Evolutionary conservation across 140 eudicot species (phyloP).

Genomic region (Bidens hawaiensis): DNA sequence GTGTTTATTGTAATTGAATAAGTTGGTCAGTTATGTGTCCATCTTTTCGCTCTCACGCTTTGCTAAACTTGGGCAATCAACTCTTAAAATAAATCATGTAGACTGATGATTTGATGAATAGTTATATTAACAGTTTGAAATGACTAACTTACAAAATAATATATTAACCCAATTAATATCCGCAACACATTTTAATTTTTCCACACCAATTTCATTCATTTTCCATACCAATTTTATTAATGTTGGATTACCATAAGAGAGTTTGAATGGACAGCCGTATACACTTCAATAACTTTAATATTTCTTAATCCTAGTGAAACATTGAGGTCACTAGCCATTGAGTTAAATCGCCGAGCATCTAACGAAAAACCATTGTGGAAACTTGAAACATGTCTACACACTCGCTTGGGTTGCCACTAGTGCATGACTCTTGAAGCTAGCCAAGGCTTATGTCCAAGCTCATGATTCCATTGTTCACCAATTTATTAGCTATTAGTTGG

Average conservation of each 20-base stretch:
- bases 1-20: neutral
- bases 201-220: no score
- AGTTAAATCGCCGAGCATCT: constrained; percentile 33
- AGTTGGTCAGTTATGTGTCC: neutral
- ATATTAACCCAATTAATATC: no score
- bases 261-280: constrained; percentile 25
- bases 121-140: no score
- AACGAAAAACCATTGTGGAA: constrained; percentile 37
- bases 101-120: no score
- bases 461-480: constrained; percentile 43
- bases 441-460: constrained; percentile 19
- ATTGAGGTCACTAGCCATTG: constrained; percentile 34
- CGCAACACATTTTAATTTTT: no score
- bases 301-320: constrained; percentile 21
- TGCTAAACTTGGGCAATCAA: no score
- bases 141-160: no score
- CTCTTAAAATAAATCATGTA: no score
- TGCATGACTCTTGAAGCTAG: neutral
- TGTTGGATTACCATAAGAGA: constrained; percentile 31
- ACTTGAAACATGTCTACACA: constrained; percentile 32
- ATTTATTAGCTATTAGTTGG: constrained; percentile 38
- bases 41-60: no score
- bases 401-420: constrained; percentile 29
- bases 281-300: constrained; percentile 13
- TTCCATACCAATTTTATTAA: no score